A percentile compares a stretch with the other conserved stretches of the same genome.
These are phyloP conservation scores for Talaromyces rugulosus DNA, from an alignment of 2,329 filamentous ascomycete genomes.

Conservation along the genomic window DNA sequence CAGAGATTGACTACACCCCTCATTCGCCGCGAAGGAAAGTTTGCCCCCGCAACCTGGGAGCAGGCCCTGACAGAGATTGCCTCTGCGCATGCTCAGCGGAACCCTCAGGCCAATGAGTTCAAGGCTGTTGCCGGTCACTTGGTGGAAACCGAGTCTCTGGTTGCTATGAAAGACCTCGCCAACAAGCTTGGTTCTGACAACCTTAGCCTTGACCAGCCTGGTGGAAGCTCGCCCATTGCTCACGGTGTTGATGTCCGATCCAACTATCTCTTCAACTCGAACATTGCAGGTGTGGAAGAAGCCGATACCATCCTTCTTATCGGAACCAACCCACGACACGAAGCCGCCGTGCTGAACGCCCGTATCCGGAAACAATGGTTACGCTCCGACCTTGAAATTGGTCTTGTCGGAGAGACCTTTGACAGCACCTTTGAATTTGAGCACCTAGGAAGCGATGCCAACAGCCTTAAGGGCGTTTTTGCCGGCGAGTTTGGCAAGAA, in stretches of 20 bases:
- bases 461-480: constrained; percentile 78
- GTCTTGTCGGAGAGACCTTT: constrained; percentile 83
- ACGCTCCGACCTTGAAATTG: constrained; percentile 88
- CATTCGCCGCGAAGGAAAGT: constrained; percentile 82
- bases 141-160: constrained; percentile 85
- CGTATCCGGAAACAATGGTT: constrained; percentile 98
- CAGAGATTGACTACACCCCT: constrained; percentile 91
- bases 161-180: constrained; percentile 94
- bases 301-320: constrained; percentile 88
- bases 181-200: constrained; percentile 98
- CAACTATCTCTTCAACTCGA: constrained; percentile 96
- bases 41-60: constrained; percentile 91
- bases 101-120: constrained; percentile 88
- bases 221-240: constrained; percentile 75
- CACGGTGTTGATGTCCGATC: constrained; percentile 91
- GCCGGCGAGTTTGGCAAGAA: constrained; percentile 89
- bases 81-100: constrained; percentile 71
- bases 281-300: constrained; percentile 88
- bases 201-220: constrained; percentile 83
- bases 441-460: constrained; percentile 76
- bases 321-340: constrained; percentile 91
- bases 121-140: constrained; percentile 91
- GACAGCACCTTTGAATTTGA: constrained; percentile 94
- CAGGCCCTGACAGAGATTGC: constrained; percentile 86
- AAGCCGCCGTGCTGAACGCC: constrained; percentile 91